A percentile compares a stretch with the other conserved stretches of the same genome.
Evolutionary conservation across 2,329 filamentous ascomycete species (phyloP).

Genomic region (Diaporthe longicolla): DNA sequence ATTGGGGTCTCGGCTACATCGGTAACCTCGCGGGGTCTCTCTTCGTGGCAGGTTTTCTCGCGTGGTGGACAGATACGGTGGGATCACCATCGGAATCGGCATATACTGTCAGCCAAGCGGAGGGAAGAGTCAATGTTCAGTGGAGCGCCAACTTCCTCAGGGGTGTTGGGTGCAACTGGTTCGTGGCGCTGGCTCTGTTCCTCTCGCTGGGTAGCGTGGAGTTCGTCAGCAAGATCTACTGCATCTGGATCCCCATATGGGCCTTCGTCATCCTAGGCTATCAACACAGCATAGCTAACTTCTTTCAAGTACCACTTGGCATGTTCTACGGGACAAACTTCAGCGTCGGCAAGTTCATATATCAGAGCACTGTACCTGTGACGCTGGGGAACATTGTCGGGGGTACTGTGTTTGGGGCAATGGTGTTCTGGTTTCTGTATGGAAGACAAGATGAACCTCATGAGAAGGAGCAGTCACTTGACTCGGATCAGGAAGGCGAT

Average conservation of each 20-base stretch:
- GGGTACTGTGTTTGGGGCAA: conserved; percentile 65
- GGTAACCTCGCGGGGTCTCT: no score
- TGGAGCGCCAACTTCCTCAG: conserved; percentile 61
- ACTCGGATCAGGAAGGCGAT: background rate
- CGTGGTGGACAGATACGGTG: no score
- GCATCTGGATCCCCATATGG: conserved; percentile 70
- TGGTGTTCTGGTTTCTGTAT: conserved; percentile 50
- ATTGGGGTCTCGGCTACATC: no score
- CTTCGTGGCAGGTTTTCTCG: no score
- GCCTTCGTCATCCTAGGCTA: conserved; percentile 67
- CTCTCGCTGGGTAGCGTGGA: conserved; percentile 64
- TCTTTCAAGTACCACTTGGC: conserved; percentile 66
- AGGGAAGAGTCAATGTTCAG: background rate
- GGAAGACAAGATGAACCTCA: background rate
- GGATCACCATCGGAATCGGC: no score
- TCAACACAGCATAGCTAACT: conserved; percentile 71
- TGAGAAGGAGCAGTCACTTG: background rate
- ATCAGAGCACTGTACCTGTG: conserved; percentile 62
- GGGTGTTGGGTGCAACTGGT: conserved; percentile 70
- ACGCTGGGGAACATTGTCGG: conserved; percentile 68
- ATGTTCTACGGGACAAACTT: conserved; percentile 62
- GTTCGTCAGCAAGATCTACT: conserved; percentile 65
- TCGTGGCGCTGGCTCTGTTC: conserved; percentile 68
- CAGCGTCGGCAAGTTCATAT: conserved; percentile 51
- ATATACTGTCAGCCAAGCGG: no score